Percentiles rank a stretch among this genome's conserved stretches.
phyloP scores from a whole-genome alignment of 2,329 filamentous ascomycete genomes.

The Pseudogymnoascus sp. region DNA sequence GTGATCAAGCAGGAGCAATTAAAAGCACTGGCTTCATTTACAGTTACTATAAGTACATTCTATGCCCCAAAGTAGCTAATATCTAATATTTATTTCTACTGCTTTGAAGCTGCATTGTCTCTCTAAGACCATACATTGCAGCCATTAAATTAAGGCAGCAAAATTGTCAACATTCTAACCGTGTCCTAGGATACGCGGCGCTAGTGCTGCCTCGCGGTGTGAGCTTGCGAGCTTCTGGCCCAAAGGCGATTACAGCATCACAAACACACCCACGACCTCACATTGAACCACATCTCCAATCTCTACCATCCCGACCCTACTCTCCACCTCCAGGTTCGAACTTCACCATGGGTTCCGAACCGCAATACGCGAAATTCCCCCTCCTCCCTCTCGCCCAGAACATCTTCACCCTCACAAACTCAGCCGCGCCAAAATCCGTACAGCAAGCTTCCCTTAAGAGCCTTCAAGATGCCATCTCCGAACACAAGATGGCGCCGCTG shows the following conservation, averaged over 20 bases:
- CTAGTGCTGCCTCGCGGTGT: constrained; percentile 8
- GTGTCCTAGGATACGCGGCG: not conserved
- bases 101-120: not conserved
- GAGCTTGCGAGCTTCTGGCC: constrained; percentile 1
- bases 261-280: not conserved
- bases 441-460: constrained; percentile 66
- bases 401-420: constrained; percentile 79
- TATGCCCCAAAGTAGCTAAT: not conserved
- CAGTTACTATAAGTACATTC: not conserved
- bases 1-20: not conserved
- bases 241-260: constrained; percentile 5
- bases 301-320: constrained; percentile 6
- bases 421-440: constrained; percentile 54
- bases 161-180: not conserved
- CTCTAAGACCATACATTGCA: no score
- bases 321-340: constrained; percentile 13
- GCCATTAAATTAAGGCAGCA: not conserved
- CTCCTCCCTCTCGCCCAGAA: constrained; percentile 74
- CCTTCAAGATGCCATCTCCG: constrained; percentile 72
- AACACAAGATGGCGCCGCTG: constrained; percentile 81
- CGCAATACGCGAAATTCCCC: constrained; percentile 79
- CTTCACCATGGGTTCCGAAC: constrained; percentile 64
- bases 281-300: not conserved
- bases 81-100: not conserved
- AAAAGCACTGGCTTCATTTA: not conserved